Conservation (phyloP, 2,329 filamentous ascomycete genomes). For the Anisogramma anomala region DNA sequence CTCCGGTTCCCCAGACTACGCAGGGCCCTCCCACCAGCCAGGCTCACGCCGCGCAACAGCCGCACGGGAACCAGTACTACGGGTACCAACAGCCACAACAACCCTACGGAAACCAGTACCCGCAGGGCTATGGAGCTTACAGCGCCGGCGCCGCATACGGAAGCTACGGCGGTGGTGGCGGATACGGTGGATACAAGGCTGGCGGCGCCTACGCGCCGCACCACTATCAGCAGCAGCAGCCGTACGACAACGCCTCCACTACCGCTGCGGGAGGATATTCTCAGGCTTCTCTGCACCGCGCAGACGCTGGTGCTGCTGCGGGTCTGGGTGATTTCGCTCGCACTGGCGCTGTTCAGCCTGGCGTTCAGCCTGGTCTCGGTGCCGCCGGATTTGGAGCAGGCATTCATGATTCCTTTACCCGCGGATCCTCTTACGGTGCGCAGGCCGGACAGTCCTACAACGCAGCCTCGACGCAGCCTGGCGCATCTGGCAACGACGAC, state of each 20-base stretch:
- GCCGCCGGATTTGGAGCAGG: conserved; percentile 40
- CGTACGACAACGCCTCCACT: conserved; percentile 44
- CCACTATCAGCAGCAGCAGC: conserved; percentile 42
- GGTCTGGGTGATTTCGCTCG: conserved; percentile 45
- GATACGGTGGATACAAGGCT: conserved; percentile 44
- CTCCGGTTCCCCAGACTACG: conserved; percentile 61
- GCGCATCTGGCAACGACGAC: conserved; percentile 36
- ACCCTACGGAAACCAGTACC: conserved; percentile 46
- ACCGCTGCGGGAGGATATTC: conserved; percentile 39
- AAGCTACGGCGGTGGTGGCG: conserved; percentile 39
- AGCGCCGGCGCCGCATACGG: conserved; percentile 36
- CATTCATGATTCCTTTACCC: conserved; percentile 44
- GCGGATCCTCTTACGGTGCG: conserved; percentile 43
- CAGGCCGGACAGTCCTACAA: conserved; percentile 44
- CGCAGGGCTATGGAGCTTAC: conserved; percentile 52
- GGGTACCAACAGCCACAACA: too few species aligned
- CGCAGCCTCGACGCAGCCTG: conserved; percentile 35
- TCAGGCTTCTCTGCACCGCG: conserved; percentile 40
- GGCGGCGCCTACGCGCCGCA: conserved; percentile 41
- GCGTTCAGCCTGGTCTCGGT: conserved; percentile 37
- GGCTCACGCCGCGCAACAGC: conserved; percentile 28
- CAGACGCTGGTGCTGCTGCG: conserved; percentile 38
- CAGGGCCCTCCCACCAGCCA: conserved; percentile 31
- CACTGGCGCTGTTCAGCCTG: conserved; percentile 36
- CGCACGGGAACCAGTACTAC: conserved; percentile 31